These are phyloP conservation scores for Candida awuae DNA, from an alignment of 805 yeast genomes.

Conservation along the genomic window DNA sequence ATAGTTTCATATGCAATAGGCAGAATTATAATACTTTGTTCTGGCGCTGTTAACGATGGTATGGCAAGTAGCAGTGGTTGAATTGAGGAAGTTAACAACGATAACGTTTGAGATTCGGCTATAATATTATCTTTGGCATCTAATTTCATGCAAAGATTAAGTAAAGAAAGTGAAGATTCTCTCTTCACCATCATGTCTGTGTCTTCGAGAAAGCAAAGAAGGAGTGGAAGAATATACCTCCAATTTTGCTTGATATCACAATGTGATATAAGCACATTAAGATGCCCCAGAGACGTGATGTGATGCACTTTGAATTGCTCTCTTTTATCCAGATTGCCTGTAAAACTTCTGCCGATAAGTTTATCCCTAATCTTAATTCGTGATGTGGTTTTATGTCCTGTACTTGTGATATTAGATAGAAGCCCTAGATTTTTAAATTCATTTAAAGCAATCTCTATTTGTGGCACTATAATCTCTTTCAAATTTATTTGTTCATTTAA, in stretches of 20 bases:
- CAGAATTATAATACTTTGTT: slow-evolving; percentile 16
- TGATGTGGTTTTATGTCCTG: slow-evolving; percentile 5
- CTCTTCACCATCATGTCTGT: slow-evolving; percentile 21
- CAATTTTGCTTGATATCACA: slow-evolving; percentile 18
- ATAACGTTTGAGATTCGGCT: slow-evolving; percentile 17
- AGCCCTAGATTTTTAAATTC: slow-evolving; percentile 1
- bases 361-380: slow-evolving; percentile 10
- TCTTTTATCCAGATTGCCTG: slow-evolving; percentile 12
- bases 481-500: no score
- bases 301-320: slow-evolving; percentile 17
- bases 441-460: not conserved
- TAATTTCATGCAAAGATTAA: slow-evolving; percentile 9
- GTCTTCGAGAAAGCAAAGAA: slow-evolving; percentile 25
- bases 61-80: slow-evolving; percentile 24
- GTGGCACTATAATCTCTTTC: not conserved
- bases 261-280: slow-evolving; percentile 2
- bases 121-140: slow-evolving; percentile 15
- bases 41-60: slow-evolving; percentile 25
- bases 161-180: slow-evolving; percentile 14
- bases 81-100: slow-evolving; percentile 19
- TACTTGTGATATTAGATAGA: slow-evolving; percentile 1
- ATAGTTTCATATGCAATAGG: slow-evolving; percentile 20
- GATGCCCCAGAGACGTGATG: slow-evolving; percentile 9
- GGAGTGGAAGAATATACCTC: slow-evolving; percentile 22
- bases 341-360: slow-evolving; percentile 9